Evolutionary conservation across 208 protist genomes (phyloP), one percentile per base, ranked within the genome.

Genomic region (Leishmania lainsoni): DNA sequence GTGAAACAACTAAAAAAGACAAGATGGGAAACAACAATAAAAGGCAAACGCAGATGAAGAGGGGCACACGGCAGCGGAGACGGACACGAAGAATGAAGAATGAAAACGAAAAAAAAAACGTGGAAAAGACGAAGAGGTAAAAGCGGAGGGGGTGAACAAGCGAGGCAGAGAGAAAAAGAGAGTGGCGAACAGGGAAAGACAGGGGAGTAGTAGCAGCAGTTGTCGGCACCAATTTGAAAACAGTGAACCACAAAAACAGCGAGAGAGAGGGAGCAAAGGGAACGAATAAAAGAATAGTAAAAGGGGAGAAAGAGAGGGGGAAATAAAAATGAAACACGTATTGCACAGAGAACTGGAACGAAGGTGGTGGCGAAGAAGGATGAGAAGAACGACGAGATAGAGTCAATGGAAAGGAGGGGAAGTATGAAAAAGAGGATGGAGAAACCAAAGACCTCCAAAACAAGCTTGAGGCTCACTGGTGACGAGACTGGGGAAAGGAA

Each of bases 351-450:
- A n/a, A 51, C 9, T 52, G 61, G 17, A 77, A 58, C 4, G 16
- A 1, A 17, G 54, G n/a, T 14, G 26, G 35, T 45, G 56, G 39
- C 39, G 72, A 35, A 76, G n/a, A 42, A 63, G 17, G 48, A 76
- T 10, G 26, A 42, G 16, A 58, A 63, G 32, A n/a, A 78, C 9
- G 17, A 83, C 72, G 70, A 35, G 54, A 82, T 48, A 42, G 39
- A 54, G 65, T 49, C 35, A 48, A 78, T 9, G 35, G 65, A 12
- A 29, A 49, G 26, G 42, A 35, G 6, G 68, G 52, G 26, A 12
- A 58, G 75, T 66, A 70, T 20, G 56, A 48, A 79, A 76, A 82
- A 86, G 63, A 59, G 66, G 35, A 22, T 22, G 39, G 65, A 48
- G 65, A 48, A 71, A 48, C 61, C 61, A 48, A 71, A 45, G 39